Evolutionary conservation across 352 stramenopile genomes (phyloP).

Genomic region (Paralagenidium karlingii): DNA sequence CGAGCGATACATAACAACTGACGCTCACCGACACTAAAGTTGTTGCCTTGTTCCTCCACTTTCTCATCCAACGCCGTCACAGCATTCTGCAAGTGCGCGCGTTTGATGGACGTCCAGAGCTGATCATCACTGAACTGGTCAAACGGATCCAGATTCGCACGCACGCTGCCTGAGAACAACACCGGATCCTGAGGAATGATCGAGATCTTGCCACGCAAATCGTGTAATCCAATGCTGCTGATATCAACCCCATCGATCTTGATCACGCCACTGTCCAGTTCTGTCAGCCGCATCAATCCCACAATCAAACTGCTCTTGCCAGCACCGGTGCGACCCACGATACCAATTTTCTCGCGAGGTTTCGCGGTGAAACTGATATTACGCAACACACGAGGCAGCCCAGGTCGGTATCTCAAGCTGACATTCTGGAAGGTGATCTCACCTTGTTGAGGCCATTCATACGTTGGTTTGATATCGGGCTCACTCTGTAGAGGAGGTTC

Average conservation of each 20-base stretch:
- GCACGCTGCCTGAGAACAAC: slow-evolving; percentile 87
- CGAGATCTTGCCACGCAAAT: slow-evolving; percentile 64
- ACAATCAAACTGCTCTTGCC: slow-evolving; percentile 87
- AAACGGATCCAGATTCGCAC: slow-evolving; percentile 87
- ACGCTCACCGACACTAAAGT: slow-evolving; percentile 92
- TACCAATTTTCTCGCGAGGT: slow-evolving; percentile 76
- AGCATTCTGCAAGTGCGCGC: slow-evolving; percentile 63
- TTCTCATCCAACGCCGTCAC: slow-evolving; percentile 66
- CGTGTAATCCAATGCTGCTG: slow-evolving; percentile 48
- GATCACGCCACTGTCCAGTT: slow-evolving; percentile 71
- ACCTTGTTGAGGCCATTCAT: slow-evolving; percentile 23
- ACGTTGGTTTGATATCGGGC: not conserved
- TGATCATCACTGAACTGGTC: slow-evolving; percentile 47
- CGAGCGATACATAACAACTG: slow-evolving; percentile 94
- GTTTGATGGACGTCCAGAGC: slow-evolving; percentile 44
- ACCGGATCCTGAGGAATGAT: slow-evolving; percentile 94
- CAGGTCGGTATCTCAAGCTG: slow-evolving; percentile 23
- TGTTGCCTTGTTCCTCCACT: slow-evolving; percentile 89
- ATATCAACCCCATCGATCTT: slow-evolving; percentile 86
- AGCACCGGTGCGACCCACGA: slow-evolving; percentile 74
- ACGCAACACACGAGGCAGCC: slow-evolving; percentile 44
- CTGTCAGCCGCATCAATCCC: slow-evolving; percentile 84
- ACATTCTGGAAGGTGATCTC: slow-evolving; percentile 24
- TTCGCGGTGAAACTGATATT: slow-evolving; percentile 71
- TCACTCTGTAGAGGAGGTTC: slow-evolving; percentile 1